A percentile compares a stretch with the other conserved stretches of the same genome.
These are phyloP conservation scores for Venustampulla echinocandica DNA, from an alignment of 495 filamentous ascomycete species.

Conservation along the genomic window DNA sequence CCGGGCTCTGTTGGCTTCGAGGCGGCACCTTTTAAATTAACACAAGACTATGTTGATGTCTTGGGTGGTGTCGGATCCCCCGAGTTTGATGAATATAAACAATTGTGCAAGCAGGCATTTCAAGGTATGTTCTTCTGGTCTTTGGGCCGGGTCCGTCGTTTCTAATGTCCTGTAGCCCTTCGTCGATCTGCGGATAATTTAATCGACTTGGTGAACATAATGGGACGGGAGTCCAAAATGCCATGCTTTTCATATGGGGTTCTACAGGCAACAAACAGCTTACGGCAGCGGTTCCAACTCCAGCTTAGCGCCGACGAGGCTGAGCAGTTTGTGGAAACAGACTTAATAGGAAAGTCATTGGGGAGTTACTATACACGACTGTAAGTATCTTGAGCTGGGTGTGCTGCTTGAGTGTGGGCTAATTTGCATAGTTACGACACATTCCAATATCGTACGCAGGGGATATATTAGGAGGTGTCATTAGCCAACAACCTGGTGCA, in stretches of 20 bases:
- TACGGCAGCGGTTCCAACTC: conserved; percentile 60
- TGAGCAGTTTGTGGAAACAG: conserved; percentile 62
- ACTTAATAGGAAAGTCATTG: conserved; percentile 58
- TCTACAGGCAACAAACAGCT: conserved; percentile 46
- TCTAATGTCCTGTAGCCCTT: conserved; percentile 38
- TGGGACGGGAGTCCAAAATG: conserved; percentile 69
- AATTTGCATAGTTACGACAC: conserved; percentile 55
- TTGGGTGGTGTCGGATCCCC: conserved; percentile 55
- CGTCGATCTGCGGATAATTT: conserved; percentile 62
- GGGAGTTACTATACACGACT: conserved; percentile 73
- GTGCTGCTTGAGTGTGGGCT: background rate
- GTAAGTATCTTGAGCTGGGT: conserved; percentile 31
- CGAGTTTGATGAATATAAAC: conserved; percentile 58
- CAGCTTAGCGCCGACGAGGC: conserved; percentile 68
- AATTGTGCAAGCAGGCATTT: conserved; percentile 64
- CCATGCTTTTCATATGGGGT: conserved; percentile 63
- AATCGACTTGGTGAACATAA: conserved; percentile 64
- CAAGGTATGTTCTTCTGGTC: conserved; percentile 41
- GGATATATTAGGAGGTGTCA: conserved; percentile 50
- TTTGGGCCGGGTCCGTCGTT: conserved; percentile 5
- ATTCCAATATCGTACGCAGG: conserved; percentile 72
- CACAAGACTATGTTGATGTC: conserved; percentile 69
- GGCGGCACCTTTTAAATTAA: conserved; percentile 71
- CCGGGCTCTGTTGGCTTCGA: conserved; percentile 70
- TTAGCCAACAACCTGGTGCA: background rate